These are phyloP conservation scores for Wickerhamiella spandovensis DNA, from an alignment of 805 yeast species.

Conservation along the genomic window DNA sequence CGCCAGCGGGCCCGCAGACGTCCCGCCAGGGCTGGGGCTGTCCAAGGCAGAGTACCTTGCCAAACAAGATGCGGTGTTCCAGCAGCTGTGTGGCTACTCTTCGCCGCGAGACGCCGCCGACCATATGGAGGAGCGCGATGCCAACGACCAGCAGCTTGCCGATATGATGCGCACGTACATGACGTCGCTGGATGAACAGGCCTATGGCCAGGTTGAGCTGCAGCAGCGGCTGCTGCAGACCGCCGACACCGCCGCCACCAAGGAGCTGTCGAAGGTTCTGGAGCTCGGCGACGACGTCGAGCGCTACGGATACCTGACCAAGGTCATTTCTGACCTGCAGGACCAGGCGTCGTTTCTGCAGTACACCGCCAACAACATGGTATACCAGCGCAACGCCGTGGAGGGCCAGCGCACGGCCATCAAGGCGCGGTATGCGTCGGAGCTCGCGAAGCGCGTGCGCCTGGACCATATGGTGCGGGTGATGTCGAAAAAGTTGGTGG, in stretches of 20 bases:
- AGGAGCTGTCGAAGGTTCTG: background rate
- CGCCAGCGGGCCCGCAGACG: background rate
- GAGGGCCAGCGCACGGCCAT: slow-evolving; percentile 7
- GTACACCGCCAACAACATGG: background rate
- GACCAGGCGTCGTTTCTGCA: background rate
- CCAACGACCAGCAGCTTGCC: background rate
- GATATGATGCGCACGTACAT: background rate
- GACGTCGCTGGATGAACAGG: background rate
- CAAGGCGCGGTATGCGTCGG: slow-evolving; percentile 7
- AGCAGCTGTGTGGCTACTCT: background rate
- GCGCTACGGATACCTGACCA: background rate
- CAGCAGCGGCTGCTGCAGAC: background rate
- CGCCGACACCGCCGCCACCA: background rate
- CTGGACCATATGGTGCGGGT: slow-evolving; percentile 9
- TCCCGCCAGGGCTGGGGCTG: background rate
- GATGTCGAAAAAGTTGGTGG: slow-evolving; percentile 4
- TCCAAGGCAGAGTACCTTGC: background rate
- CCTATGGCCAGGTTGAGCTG: background rate
- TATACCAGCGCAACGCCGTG: slow-evolving; percentile 4
- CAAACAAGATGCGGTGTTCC: background rate
- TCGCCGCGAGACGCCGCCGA: background rate
- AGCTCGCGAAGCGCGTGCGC: slow-evolving; percentile 6
- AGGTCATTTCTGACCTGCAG: background rate
- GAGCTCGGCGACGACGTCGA: background rate
- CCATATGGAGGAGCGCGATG: background rate